These are phyloP conservation scores for Carallia brachiata DNA, from an alignment of 345 rosid genomes.

Conservation along the genomic window DNA sequence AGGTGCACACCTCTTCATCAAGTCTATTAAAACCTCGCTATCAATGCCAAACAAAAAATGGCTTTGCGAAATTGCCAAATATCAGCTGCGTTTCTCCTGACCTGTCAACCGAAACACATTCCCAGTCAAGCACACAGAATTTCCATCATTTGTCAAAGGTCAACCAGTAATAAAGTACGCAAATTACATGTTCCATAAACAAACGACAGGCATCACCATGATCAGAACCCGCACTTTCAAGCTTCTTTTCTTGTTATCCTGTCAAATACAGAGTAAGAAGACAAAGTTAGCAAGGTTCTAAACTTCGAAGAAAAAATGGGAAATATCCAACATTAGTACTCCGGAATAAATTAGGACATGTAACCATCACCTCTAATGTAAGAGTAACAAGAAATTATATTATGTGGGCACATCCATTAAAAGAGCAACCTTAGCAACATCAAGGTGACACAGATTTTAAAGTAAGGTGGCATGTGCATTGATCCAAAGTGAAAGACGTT, in stretches of 20 bases:
- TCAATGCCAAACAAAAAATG: too few species aligned
- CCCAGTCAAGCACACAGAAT: not conserved
- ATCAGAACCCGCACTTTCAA: constrained; percentile 23
- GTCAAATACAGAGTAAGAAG: constrained; percentile 23
- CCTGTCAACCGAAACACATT: constrained; percentile 9
- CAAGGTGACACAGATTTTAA: not conserved
- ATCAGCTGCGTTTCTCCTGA: constrained; percentile 6
- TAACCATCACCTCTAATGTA: not conserved
- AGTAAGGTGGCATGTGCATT: too few species aligned
- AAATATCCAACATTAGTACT: not conserved
- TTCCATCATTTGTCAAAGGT: not conserved
- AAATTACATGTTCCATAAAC: too few species aligned
- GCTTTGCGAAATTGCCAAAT: too few species aligned
- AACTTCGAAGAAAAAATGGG: not conserved
- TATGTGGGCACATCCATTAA: too few species aligned
- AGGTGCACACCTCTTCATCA: too few species aligned
- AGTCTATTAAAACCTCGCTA: too few species aligned
- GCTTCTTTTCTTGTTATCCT: constrained; percentile 98
- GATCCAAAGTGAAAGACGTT: too few species aligned
- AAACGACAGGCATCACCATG: not conserved
- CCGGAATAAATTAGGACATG: not conserved
- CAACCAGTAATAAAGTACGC: not conserved
- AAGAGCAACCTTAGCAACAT: not conserved
- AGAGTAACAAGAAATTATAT: not conserved
- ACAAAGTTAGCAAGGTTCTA: not conserved